Conservation (phyloP, 1,139 yeast genomes). For the Saccharomycopsis hybrid region DNA sequence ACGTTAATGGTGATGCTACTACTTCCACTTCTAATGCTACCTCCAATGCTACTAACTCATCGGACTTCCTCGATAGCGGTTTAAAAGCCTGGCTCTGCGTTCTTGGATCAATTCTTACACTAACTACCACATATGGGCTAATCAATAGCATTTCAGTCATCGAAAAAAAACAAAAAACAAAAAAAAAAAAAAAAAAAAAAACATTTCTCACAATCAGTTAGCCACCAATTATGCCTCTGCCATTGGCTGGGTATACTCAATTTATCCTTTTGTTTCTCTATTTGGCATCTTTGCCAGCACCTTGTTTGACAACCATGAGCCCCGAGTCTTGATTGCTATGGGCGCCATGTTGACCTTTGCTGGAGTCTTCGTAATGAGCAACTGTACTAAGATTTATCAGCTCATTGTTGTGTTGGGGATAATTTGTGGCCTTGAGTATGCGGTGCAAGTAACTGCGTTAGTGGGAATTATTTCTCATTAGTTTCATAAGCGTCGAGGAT, state of each 20-base stretch:
- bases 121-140: slow-evolving; percentile 57
- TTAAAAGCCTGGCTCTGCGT: slow-evolving; percentile 32
- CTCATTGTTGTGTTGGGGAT: slow-evolving; percentile 54
- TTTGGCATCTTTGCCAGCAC: slow-evolving; percentile 60
- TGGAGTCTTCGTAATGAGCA: slow-evolving; percentile 49
- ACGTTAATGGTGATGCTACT: too few species aligned
- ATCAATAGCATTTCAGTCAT: slow-evolving; percentile 66
- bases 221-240: slow-evolving; percentile 41
- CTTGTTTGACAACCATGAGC: slow-evolving; percentile 51
- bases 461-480: slow-evolving; percentile 60
- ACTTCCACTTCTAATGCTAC: too few species aligned
- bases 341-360: slow-evolving; percentile 42
- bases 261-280: slow-evolving; percentile 52
- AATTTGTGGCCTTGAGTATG: slow-evolving; percentile 49
- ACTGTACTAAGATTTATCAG: slow-evolving; percentile 47
- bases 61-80: slow-evolving; percentile 19
- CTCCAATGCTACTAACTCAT: too few species aligned
- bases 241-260: slow-evolving; percentile 67
- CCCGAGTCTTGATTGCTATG: slow-evolving; percentile 36
- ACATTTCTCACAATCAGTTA: slow-evolving; percentile 52
- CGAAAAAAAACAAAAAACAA: not conserved
- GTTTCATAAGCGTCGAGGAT: slow-evolving; percentile 46
- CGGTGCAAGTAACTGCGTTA: slow-evolving; percentile 52
- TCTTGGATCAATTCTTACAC: slow-evolving; percentile 57
- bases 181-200: slow-evolving; percentile 37